Evolutionary conservation across 768 basidiomycete genomes (phyloP).

Genomic region (Psilocybe azurescens): DNA sequence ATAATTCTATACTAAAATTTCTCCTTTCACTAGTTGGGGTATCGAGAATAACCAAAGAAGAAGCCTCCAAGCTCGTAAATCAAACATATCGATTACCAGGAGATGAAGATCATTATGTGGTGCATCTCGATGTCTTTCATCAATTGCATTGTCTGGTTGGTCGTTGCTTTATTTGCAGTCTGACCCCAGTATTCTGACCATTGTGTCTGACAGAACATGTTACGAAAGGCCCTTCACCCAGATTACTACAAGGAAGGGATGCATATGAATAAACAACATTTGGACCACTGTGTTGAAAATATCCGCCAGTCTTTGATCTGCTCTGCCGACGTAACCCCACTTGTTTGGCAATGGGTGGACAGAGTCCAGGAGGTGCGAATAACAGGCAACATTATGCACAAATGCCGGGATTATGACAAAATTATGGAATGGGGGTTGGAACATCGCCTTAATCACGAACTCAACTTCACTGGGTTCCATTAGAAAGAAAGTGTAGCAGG

Average conservation of each 20-base stretch:
- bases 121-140: constrained; percentile 32
- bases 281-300: constrained; percentile 29
- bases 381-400: constrained; percentile 28
- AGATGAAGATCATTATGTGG: constrained; percentile 28
- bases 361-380: constrained; percentile 20
- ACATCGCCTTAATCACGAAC: constrained; percentile 11
- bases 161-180: neutral
- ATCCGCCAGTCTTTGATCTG: constrained; percentile 31
- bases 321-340: constrained; percentile 26
- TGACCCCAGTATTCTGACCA: neutral
- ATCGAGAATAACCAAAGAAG: constrained; percentile 24
- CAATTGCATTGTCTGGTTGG: constrained; percentile 35
- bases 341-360: constrained; percentile 34
- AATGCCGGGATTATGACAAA: constrained; percentile 33
- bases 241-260: constrained; percentile 22
- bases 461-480: constrained; percentile 21
- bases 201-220: constrained; percentile 17
- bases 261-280: constrained; percentile 11
- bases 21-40: constrained; percentile 12
- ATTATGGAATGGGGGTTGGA: constrained; percentile 31
- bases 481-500: neutral
- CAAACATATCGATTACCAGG: constrained; percentile 28
- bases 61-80: constrained; percentile 26
- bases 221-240: constrained; percentile 24
- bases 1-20: neutral